These are phyloP conservation scores for Scedosporium dehoogii DNA, from an alignment of 2,329 filamentous ascomycete genomes.

Conservation along the genomic window DNA sequence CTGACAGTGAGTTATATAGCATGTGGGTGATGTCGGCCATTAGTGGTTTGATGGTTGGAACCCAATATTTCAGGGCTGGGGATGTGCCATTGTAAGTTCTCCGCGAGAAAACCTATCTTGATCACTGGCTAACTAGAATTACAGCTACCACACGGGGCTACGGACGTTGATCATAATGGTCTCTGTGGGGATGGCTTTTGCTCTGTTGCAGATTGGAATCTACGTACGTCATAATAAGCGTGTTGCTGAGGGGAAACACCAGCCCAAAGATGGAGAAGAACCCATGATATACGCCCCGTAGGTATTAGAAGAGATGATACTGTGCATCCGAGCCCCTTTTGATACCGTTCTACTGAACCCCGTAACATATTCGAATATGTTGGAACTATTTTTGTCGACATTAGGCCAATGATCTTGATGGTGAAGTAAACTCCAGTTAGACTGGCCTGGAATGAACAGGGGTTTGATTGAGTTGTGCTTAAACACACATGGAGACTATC, in stretches of 20 bases:
- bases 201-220: conserved; percentile 26
- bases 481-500: too few relatives aligned
- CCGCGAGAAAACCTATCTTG: background rate
- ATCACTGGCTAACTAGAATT: background rate
- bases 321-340: too few relatives aligned
- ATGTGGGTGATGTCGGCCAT: conserved; percentile 43
- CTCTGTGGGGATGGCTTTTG: conserved; percentile 27
- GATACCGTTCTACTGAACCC: too few relatives aligned
- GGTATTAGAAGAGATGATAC: too few relatives aligned
- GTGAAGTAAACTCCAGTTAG: too few relatives aligned
- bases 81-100: conserved; percentile 28
- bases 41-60: conserved; percentile 38
- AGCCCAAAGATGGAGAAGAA: conserved; percentile 10
- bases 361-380: too few relatives aligned
- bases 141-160: conserved; percentile 32
- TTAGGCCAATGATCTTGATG: too few relatives aligned
- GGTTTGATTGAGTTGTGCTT: too few relatives aligned
- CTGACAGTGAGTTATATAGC: conserved; percentile 6
- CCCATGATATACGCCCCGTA: conserved; percentile 12
- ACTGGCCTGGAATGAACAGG: too few relatives aligned
- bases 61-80: conserved; percentile 34
- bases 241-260: conserved; percentile 13
- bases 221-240: conserved; percentile 27
- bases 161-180: conserved; percentile 35
- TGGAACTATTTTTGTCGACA: too few relatives aligned